Conservation (phyloP, 768 basidiomycete species). For the Termitomyces sp. region DNA sequence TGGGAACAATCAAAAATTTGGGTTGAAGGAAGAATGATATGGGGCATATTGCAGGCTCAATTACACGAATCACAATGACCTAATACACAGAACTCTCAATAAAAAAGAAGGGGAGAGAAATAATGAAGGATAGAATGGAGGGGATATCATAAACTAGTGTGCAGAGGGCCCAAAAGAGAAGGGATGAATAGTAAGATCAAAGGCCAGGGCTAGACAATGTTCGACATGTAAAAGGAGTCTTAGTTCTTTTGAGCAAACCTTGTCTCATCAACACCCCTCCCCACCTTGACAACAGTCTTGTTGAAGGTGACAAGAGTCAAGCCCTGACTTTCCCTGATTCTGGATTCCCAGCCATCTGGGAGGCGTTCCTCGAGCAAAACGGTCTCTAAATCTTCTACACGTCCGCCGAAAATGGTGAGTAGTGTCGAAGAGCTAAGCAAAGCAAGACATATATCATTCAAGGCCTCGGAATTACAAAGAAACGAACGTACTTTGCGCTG, state of each 20-base stretch:
- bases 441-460: neutral
- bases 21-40: no score
- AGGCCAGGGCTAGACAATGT: no score
- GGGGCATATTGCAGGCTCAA: no score
- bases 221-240: no score
- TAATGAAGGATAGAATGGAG: no score
- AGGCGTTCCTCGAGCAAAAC: constrained; percentile 67
- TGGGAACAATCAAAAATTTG: no score
- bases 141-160: no score
- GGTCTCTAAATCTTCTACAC: constrained; percentile 44
- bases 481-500: constrained; percentile 51
- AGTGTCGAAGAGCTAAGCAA: constrained; percentile 51
- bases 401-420: constrained; percentile 62
- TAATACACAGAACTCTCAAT: no score
- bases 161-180: no score
- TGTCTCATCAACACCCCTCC: constrained; percentile 31
- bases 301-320: constrained; percentile 58
- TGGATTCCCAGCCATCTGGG: constrained; percentile 66
- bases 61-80: no score
- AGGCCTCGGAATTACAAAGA: neutral
- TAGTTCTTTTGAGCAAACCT: constrained; percentile 17
- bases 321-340: constrained; percentile 46
- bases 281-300: constrained; percentile 34
- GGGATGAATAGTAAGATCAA: no score
- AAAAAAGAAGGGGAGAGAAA: no score